Base-by-base conservation (phyloP, 2,329 filamentous ascomycete genomes). In the Beauveria bassiana region DNA sequence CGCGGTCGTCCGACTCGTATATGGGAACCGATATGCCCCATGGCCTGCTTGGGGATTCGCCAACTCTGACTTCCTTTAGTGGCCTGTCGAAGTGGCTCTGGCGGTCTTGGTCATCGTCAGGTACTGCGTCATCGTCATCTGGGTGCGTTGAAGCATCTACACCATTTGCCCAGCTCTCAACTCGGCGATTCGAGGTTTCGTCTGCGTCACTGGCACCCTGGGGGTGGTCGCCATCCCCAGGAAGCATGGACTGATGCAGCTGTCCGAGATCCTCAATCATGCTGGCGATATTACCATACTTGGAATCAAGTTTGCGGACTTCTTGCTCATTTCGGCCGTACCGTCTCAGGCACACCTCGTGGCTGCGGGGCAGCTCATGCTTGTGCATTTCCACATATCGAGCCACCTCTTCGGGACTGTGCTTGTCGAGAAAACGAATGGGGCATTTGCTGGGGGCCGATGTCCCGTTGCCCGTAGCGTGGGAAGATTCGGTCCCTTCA, bases 381-480 rank as follows among this genome's bases (percentile, higher is more conserved):
- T 97, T 97, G 77, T 97, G 93, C 58, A 87, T 92, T 73, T 97
- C 91, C 70, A 98, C 91, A 73, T 96, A 98, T 69, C 89, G 86
- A 16, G 93, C 93, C 64, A 98, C 88, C 71, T 97, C 93, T 76
- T 96, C 91, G 2, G 93, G 91, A 2, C 91, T 92, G 71, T 96
- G 93, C 72, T 96, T 88, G 73, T 97, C 89, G 70, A 97, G 80
- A 76, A 89, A 97, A 53, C 93, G 89, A 63, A 98, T 98, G 3
- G 93, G 93, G 73, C 93, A 98, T 70, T 91, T 91, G 61, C 84
- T 74, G 3, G 73, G 71, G 43, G 73, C 79, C 20, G 80, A 77
- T 10, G 81, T 81, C 47, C 73, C 79, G 63, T 81, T 78, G 31
- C 76, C 78, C 9, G 78, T 76, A 40, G 79, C 50, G 18, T 60